These are phyloP conservation scores for Fagopyrum homotropicum DNA, from an alignment of 148 eudicot species.

Conservation along the genomic window DNA sequence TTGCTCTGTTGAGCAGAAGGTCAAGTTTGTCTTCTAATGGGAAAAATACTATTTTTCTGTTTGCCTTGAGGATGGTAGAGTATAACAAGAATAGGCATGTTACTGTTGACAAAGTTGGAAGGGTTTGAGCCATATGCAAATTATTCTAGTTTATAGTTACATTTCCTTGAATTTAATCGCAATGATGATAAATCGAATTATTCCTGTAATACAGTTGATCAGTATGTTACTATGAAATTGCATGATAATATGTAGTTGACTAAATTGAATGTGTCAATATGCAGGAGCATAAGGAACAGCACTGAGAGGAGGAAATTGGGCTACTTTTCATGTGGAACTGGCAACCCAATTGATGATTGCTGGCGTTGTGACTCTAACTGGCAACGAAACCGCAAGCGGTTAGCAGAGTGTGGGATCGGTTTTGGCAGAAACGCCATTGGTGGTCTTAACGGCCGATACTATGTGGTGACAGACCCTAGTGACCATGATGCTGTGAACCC, in stretches of 20 bases:
- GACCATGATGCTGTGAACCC: conserved; percentile 14
- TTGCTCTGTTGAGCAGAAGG: neutral
- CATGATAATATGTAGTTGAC: neutral
- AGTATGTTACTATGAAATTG: neutral
- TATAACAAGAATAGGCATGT: neutral
- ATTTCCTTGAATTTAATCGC: neutral
- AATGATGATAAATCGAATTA: neutral
- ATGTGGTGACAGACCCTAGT: conserved; percentile 12
- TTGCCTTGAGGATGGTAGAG: neutral
- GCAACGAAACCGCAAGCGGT: conserved; percentile 10
- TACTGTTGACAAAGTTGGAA: neutral
- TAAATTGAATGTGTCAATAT: neutral
- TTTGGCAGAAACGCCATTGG: conserved; percentile 14
- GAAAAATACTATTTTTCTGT: neutral
- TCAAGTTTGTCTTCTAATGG: neutral
- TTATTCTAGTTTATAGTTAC: neutral
- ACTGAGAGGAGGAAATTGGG: conserved; percentile 33
- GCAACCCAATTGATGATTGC: conserved; percentile 15
- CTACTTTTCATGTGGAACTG: conserved; percentile 13
- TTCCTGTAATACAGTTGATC: too few relatives aligned
- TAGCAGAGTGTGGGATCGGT: conserved; percentile 10
- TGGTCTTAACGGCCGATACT: conserved; percentile 9
- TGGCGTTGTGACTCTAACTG: conserved; percentile 14
- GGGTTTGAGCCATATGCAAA: neutral
- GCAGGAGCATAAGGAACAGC: conserved; percentile 76